These are phyloP conservation scores for Claviceps maximensis DNA, from an alignment of 2,329 filamentous ascomycete genomes.

Conservation along the genomic window DNA sequence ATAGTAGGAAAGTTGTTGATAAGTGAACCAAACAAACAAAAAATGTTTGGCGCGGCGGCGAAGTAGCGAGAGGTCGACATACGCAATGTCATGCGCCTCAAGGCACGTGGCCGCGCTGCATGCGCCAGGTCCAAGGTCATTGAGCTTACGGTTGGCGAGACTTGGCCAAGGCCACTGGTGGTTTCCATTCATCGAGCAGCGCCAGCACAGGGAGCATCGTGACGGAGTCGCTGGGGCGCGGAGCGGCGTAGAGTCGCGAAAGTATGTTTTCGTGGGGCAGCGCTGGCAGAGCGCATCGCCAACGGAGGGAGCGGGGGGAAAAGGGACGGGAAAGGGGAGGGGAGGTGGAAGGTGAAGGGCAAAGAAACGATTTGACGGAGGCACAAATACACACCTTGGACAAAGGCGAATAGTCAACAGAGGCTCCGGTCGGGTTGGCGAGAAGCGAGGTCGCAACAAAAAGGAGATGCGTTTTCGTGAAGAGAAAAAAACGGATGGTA, in stretches of 20 bases:
- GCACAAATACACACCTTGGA: conserved; percentile 3
- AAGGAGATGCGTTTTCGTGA: not conserved
- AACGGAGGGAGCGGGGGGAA: not conserved
- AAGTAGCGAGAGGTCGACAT: not conserved
- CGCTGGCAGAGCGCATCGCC: not conserved
- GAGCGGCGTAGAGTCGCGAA: conserved; percentile 3
- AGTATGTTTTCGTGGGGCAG: conserved; percentile 1
- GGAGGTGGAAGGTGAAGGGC: too few species aligned
- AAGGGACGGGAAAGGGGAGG: not conserved
- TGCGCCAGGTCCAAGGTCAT: not conserved
- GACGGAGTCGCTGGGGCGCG: not conserved
- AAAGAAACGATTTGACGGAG: too few species aligned
- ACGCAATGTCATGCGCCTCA: not conserved
- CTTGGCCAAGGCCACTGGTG: not conserved
- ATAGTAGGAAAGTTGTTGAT: too few species aligned
- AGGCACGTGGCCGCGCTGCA: not conserved
- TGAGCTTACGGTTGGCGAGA: not conserved
- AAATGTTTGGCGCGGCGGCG: not conserved
- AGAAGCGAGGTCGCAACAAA: not conserved
- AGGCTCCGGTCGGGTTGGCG: not conserved
- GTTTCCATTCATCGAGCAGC: not conserved
- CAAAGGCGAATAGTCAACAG: not conserved
- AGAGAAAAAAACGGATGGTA: not conserved
- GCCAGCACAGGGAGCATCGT: not conserved
- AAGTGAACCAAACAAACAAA: not conserved